A percentile compares a stretch with the other conserved stretches of the same genome.
Conservation (phyloP, 139 green algal genomes). For the Ulvella scutata region DNA sequence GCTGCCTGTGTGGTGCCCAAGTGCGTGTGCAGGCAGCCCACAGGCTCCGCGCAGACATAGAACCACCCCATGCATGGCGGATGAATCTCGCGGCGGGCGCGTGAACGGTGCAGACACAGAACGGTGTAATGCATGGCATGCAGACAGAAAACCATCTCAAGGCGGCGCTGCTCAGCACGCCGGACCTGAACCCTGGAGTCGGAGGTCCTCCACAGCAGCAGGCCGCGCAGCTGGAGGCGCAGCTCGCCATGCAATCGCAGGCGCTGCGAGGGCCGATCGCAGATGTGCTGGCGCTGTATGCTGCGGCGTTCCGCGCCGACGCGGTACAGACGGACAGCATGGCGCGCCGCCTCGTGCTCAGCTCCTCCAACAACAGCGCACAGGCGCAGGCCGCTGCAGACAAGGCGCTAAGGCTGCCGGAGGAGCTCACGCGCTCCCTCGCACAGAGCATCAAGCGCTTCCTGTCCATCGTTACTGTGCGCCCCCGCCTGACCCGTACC, state of each 20-base stretch:
- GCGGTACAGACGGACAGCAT: background rate
- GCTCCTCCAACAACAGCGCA: background rate
- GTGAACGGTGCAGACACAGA: too few relatives aligned
- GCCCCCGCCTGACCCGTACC: background rate
- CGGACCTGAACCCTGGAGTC: background rate
- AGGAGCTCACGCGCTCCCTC: background rate
- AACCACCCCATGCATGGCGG: too few relatives aligned
- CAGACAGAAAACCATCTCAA: background rate
- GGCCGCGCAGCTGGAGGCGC: background rate
- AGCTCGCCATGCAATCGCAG: background rate
- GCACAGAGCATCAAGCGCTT: background rate
- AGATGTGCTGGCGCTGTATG: background rate
- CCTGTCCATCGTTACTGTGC: slow-evolving; percentile 3
- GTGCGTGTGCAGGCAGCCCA: too few relatives aligned
- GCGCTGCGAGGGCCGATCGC: background rate
- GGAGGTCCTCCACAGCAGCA: too few relatives aligned
- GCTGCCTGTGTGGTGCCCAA: too few relatives aligned
- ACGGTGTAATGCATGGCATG: background rate
- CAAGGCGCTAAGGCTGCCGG: background rate
- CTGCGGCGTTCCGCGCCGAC: background rate
- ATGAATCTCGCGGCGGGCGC: too few relatives aligned
- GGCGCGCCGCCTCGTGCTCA: background rate
- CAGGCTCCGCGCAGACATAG: too few relatives aligned
- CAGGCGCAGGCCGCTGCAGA: background rate
- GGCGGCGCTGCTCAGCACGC: background rate